Base-by-base conservation (phyloP, 345 rosid species). In the Heritiera littoralis region DNA sequence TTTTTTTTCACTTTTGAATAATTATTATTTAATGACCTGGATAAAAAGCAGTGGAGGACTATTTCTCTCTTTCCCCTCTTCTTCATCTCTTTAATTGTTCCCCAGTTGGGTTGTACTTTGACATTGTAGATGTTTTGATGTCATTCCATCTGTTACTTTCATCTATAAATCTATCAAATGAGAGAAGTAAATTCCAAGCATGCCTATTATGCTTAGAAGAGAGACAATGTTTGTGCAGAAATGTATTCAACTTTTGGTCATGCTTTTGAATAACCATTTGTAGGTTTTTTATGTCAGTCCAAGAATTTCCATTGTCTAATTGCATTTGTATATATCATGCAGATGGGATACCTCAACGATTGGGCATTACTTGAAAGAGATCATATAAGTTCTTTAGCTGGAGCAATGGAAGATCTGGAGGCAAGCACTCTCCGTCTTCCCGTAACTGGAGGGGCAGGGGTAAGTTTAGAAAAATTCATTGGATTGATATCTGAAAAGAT, bases 381-480 rank as follows among this genome's bases (percentile, higher is more conserved):
- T 69, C 97, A 97, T 82, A 74, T 84, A 65, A 80, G 82, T 81
- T 94, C 97, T 75, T 84, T 97, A 90, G 84, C 89, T 75, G 95
- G 94, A 73, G 92, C 92, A 66, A 87, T 89, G 58, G 90, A 94
- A 83, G 98, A 94, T 91, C 84, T 97, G 77, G 91, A 94, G 87
- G 97, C 98, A 2, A 90, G 89, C 85, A 97, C 99, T 74, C 90
- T 91, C 71, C 97, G 95, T 61, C 87, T 97, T 83, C 99, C 99
- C 17, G 82, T 92, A 13, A 90, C 92, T 46, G 92, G 91, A 73
- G 98, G 97, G 80, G 92, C 98, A 85, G 88, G 86, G 90, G 99
- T 94, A 85, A 18, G 82, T 18, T 81, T 81, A 66, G 75, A 41
- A 43, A 45, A 41, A 68, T 56, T 7, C 52, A 11, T 30, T 55